Evolutionary conservation across 352 stramenopile genomes (phyloP), one percentile per base, ranked within the genome.

Genomic region (Phytophthora pluvialis): DNA sequence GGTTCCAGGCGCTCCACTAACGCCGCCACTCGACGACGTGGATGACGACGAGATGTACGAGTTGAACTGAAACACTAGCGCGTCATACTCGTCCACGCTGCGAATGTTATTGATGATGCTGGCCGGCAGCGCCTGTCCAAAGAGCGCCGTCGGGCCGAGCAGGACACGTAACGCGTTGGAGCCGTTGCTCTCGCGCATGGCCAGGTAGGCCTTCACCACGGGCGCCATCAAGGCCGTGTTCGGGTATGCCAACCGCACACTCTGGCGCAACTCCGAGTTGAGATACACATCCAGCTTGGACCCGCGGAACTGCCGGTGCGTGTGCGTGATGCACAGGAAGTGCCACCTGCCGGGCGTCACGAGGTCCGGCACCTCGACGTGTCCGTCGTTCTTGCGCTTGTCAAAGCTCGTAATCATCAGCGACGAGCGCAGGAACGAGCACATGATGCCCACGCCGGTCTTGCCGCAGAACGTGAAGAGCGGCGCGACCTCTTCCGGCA

Each of bases 381-480:
- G 81, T n/a, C 78, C 81, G 56, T 93, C 86, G 72, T 93, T 95
- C 54, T 91, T 93, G 62, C 90, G 88, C 61, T 91, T 91, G 71
- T 95, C 86, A 63, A 93, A 90, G 59, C 83, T 88, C 48, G 81
- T 93, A 60, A 95, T 71, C 66, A 92, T 79, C 12, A 95, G 60
- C 9, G 86, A 93, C 43, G 86, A 86, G 18, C 79, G 77, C 32
- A 92, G 70, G 53, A 95, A 91, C 8, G 81, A 93, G 59, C 83
- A 88, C 70, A 86, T 89, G 57, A 95, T 81, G 0, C 86, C 86
- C 4, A 93, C 84, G 46, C 83, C 84, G 0, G 83, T 86, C 39
- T 91, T 92, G 16, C 81, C 83, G 58, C 86, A 93, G 48, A 94
- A 92, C 5, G 77, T 91, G 63, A 93, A 95, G 21, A 95, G 68